Evolutionary conservation across 352 stramenopile genomes (phyloP).

Genomic region (Plasmopara halstedii): DNA sequence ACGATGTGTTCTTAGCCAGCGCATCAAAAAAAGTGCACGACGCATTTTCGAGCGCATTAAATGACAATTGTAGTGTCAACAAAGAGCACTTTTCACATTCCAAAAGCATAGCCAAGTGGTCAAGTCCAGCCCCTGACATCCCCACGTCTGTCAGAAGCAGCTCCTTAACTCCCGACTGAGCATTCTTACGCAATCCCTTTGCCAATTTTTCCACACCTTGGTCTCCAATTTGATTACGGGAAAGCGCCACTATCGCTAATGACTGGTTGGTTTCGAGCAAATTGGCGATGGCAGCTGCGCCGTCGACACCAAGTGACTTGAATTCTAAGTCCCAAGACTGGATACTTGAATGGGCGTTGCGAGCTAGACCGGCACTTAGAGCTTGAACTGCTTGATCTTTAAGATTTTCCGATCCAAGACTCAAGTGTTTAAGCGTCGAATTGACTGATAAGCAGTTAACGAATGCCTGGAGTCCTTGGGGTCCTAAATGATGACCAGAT

Average conservation of each 20-base stretch:
- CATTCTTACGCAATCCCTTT: slow-evolving; percentile 33
- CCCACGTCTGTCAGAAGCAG: slow-evolving; percentile 41
- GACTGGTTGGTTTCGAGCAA: slow-evolving; percentile 41
- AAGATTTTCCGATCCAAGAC: slow-evolving; percentile 48
- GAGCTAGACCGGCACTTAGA: slow-evolving; percentile 40
- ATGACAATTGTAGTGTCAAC: slow-evolving; percentile 55
- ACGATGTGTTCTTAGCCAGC: slow-evolving; percentile 47
- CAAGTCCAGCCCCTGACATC: slow-evolving; percentile 39
- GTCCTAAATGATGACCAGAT: slow-evolving; percentile 56
- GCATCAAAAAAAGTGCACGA: slow-evolving; percentile 46
- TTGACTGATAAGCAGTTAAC: slow-evolving; percentile 62
- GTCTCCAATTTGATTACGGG: slow-evolving; percentile 52
- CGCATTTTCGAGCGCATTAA: slow-evolving; percentile 44
- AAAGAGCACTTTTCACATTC: slow-evolving; percentile 37
- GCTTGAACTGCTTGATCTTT: slow-evolving; percentile 40
- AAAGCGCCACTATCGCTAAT: slow-evolving; percentile 45
- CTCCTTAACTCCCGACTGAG: slow-evolving; percentile 19
- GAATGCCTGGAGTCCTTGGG: slow-evolving; percentile 38
- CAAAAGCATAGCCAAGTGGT: slow-evolving; percentile 39
- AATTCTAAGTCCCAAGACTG: slow-evolving; percentile 64
- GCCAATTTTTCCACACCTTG: slow-evolving; percentile 32
- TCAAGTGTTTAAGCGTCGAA: slow-evolving; percentile 55
- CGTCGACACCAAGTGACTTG: slow-evolving; percentile 45
- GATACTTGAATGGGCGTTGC: slow-evolving; percentile 47
- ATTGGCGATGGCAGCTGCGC: slow-evolving; percentile 38